Evolutionary conservation across 345 rosid genomes (phyloP).

Genomic region (Eucalyptus erythrocorys): DNA sequence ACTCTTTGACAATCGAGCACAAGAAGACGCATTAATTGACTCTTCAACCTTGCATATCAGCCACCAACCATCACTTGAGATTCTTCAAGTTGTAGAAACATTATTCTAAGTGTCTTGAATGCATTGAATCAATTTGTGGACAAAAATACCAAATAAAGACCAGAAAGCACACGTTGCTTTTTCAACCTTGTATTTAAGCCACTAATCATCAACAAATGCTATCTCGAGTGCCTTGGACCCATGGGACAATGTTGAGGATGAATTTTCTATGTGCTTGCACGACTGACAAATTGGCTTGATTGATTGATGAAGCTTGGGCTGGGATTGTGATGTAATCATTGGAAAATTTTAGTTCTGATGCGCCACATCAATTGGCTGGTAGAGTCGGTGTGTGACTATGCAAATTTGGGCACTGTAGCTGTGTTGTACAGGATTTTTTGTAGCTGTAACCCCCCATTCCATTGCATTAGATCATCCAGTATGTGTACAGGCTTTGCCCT

Average conservation of each 20-base stretch:
- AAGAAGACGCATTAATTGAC: background rate
- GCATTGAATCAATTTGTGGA: background rate
- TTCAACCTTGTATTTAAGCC: background rate
- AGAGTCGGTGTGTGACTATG: background rate
- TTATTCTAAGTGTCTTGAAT: background rate
- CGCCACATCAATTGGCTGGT: background rate
- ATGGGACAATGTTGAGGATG: background rate
- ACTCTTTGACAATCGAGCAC: background rate
- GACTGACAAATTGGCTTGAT: background rate
- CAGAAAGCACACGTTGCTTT: background rate
- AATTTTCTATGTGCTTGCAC: background rate
- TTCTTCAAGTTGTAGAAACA: background rate
- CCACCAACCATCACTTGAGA: background rate
- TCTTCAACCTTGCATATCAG: background rate
- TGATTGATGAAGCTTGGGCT: background rate
- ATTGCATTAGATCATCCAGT: background rate
- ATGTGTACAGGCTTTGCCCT: background rate
- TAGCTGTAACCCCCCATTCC: background rate
- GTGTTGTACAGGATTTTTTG: background rate
- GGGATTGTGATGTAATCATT: background rate
- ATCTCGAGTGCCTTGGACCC: background rate
- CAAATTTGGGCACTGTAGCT: background rate
- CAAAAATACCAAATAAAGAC: background rate
- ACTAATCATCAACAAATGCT: background rate
- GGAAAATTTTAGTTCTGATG: background rate